Evolutionary conservation across 352 stramenopile species (phyloP).

Genomic region (Pythium rhizo-oryzae): DNA sequence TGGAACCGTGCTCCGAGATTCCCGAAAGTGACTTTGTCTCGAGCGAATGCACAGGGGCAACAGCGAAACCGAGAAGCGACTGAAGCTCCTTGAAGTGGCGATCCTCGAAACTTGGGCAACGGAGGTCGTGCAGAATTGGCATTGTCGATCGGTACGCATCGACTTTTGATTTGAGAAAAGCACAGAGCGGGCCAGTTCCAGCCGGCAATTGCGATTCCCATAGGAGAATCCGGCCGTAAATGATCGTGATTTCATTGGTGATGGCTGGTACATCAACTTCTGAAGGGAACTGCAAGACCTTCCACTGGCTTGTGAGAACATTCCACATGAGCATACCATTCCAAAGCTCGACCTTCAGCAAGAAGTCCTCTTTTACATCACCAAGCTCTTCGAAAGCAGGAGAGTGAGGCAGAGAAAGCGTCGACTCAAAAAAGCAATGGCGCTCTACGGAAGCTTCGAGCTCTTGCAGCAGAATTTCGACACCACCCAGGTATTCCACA

Average conservation of each 20-base stretch:
- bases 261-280: slow-evolving; percentile 74
- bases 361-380: slow-evolving; percentile 67
- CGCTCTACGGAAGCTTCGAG: slow-evolving; percentile 38
- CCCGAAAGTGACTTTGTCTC: background rate
- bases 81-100: slow-evolving; percentile 61
- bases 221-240: slow-evolving; percentile 50
- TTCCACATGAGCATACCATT: slow-evolving; percentile 72
- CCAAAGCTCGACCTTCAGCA: slow-evolving; percentile 86
- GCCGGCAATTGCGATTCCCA: slow-evolving; percentile 61
- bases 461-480: slow-evolving; percentile 39
- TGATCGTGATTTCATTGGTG: slow-evolving; percentile 64
- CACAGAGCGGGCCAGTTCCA: slow-evolving; percentile 47
- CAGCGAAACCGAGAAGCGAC: slow-evolving; percentile 77
- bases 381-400: slow-evolving; percentile 86
- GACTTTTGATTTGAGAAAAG: slow-evolving; percentile 70
- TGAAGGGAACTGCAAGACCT: slow-evolving; percentile 51
- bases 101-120: slow-evolving; percentile 63
- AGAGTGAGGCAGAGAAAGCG: slow-evolving; percentile 50
- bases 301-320: slow-evolving; percentile 46
- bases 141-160: slow-evolving; percentile 84
- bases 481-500: slow-evolving; percentile 45
- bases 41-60: slow-evolving; percentile 31
- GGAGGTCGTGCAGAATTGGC: slow-evolving; percentile 69
- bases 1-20: background rate
- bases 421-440: slow-evolving; percentile 63